Percentiles rank a stretch among this genome's conserved stretches.
Conservation (phyloP, 2,329 filamentous ascomycete species). For the Venturia pyrina region DNA sequence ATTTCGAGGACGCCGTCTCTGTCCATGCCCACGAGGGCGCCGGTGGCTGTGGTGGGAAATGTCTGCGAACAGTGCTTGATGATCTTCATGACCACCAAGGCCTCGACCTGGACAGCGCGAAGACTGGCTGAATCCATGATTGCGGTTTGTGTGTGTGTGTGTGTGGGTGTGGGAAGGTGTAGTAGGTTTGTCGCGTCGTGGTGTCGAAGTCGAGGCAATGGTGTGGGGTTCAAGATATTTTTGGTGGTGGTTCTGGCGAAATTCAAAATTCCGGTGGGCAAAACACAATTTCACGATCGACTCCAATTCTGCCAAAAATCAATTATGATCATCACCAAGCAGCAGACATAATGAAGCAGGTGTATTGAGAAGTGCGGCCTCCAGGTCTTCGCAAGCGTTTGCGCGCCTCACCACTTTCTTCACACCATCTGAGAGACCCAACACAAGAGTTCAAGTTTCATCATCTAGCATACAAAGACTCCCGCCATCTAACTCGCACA, state of each 20-base stretch:
- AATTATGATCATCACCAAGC: no score
- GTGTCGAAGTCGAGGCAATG: not conserved
- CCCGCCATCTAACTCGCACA: not conserved
- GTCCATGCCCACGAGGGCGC: constrained; percentile 90
- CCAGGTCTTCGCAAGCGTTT: not conserved
- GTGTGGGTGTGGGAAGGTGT: not conserved
- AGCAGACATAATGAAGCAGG: no score
- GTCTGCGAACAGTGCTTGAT: constrained; percentile 85
- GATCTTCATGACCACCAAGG: constrained; percentile 95
- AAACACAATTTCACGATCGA: not conserved
- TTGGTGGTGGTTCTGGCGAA: not conserved
- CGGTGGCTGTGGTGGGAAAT: constrained; percentile 83
- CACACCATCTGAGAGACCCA: not conserved
- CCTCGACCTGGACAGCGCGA: constrained; percentile 87
- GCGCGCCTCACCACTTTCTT: not conserved
- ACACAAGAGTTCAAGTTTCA: not conserved
- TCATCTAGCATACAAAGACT: not conserved
- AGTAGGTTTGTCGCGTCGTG: not conserved
- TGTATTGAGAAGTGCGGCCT: not conserved
- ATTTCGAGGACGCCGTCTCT: constrained; percentile 70
- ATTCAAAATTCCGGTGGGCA: not conserved
- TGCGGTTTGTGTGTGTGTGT: not conserved
- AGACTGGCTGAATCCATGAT: constrained; percentile 27
- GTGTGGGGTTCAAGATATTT: not conserved
- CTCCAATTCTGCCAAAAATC: not conserved